These are phyloP conservation scores for Lophiotrema nucula DNA, from an alignment of 495 filamentous ascomycete species.

Conservation along the genomic window DNA sequence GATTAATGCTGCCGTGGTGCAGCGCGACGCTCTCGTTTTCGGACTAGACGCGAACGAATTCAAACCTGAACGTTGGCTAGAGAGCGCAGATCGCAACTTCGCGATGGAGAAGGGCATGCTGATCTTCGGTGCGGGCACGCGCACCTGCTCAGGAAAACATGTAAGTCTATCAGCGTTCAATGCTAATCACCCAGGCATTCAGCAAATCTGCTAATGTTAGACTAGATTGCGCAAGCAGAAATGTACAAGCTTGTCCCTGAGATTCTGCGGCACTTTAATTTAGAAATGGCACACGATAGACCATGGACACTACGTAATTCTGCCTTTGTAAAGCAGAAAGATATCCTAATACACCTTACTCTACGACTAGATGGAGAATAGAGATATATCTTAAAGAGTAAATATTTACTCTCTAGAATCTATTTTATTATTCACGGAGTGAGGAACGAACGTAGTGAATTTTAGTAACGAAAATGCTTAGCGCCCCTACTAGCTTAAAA, in stretches of 20 bases:
- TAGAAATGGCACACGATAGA: constrained; percentile 8
- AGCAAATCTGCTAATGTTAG: too few relatives aligned
- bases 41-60: constrained; percentile 55
- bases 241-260: not conserved
- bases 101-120: not conserved
- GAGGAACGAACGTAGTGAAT: too few relatives aligned
- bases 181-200: too few relatives aligned
- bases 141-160: not conserved
- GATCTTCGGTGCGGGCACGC: not conserved
- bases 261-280: not conserved
- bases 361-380: too few relatives aligned
- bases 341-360: constrained; percentile 7
- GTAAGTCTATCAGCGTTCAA: too few relatives aligned
- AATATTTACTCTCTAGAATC: too few relatives aligned
- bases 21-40: constrained; percentile 56
- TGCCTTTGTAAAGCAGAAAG: constrained; percentile 6
- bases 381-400: too few relatives aligned
- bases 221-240: constrained; percentile 1
- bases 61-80: constrained; percentile 56
- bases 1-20: constrained; percentile 45
- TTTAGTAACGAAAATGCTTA: too few relatives aligned
- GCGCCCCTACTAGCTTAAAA: too few relatives aligned
- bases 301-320: constrained; percentile 6
- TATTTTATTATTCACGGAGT: too few relatives aligned
- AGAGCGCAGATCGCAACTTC: not conserved